Conservation (phyloP, 352 stramenopile genomes). For the Phytopythium boreale region DNA sequence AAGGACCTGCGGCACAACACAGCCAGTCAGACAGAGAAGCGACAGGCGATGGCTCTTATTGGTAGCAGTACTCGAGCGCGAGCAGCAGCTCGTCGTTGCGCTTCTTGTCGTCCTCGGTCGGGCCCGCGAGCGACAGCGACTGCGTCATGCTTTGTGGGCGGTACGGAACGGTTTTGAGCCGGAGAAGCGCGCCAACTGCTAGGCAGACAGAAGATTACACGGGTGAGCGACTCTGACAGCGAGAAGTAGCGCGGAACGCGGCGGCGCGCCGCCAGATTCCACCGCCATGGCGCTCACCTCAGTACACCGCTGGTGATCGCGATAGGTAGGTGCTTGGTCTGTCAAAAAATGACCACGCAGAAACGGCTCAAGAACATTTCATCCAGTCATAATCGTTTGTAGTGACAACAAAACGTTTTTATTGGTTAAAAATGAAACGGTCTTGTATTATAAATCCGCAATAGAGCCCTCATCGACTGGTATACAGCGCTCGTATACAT, state of each 20-base stretch:
- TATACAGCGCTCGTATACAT: too few species aligned
- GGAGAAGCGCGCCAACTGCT: neutral
- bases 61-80: conserved; percentile 27
- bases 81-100: conserved; percentile 66
- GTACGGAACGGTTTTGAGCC: neutral
- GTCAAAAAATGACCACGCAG: too few species aligned
- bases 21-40: neutral
- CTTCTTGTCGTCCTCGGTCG: conserved; percentile 59
- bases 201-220: neutral
- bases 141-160: conserved; percentile 35
- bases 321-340: too few species aligned
- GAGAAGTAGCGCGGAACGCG: neutral
- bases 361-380: too few species aligned
- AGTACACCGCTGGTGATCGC: too few species aligned
- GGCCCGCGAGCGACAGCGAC: conserved; percentile 67
- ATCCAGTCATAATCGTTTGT: too few species aligned
- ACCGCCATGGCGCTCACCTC: neutral
- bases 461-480: too few species aligned
- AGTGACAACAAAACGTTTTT: too few species aligned
- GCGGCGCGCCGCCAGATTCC: neutral
- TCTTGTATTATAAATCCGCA: too few species aligned
- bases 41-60: too few species aligned
- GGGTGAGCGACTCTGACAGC: neutral
- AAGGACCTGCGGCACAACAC: conserved; percentile 28
- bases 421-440: too few species aligned